phyloP scores from a whole-genome alignment of 2,329 filamentous ascomycete species.

The Penicillium sclerotiorum region DNA sequence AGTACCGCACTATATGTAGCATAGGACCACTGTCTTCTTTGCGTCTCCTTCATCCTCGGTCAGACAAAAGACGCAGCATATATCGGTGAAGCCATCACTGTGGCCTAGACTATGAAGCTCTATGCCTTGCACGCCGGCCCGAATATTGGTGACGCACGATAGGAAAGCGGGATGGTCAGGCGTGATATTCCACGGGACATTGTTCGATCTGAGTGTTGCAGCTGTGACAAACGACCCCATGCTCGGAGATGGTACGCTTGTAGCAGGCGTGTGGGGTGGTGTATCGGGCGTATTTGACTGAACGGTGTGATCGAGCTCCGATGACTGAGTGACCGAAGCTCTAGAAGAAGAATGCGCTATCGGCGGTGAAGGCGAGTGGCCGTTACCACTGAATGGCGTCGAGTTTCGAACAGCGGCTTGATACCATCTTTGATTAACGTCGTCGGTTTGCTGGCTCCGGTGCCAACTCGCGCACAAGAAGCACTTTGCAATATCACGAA shows the following conservation, averaged over 20 bases:
- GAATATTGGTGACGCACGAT: too few relatives aligned
- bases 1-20: too few relatives aligned
- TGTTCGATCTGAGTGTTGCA: too few relatives aligned
- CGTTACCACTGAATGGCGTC: neutral
- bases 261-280: neutral
- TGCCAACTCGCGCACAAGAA: neutral
- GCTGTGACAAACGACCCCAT: too few relatives aligned
- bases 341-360: neutral
- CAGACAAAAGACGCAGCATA: too few relatives aligned
- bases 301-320: neutral
- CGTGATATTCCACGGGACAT: too few relatives aligned
- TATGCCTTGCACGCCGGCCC: too few relatives aligned
- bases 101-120: too few relatives aligned
- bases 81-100: too few relatives aligned
- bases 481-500: neutral
- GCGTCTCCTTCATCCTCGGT: too few relatives aligned
- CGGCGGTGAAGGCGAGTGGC: neutral
- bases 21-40: too few relatives aligned
- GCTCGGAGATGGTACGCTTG: neutral
- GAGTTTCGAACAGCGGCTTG: neutral
- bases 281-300: neutral
- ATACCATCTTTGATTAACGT: neutral
- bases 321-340: neutral
- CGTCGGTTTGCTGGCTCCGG: neutral
- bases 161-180: too few relatives aligned